Evolutionary conservation across 495 filamentous ascomycete genomes (phyloP), one percentile per base, ranked within the genome.

Genomic region (Neurospora intermedia): DNA sequence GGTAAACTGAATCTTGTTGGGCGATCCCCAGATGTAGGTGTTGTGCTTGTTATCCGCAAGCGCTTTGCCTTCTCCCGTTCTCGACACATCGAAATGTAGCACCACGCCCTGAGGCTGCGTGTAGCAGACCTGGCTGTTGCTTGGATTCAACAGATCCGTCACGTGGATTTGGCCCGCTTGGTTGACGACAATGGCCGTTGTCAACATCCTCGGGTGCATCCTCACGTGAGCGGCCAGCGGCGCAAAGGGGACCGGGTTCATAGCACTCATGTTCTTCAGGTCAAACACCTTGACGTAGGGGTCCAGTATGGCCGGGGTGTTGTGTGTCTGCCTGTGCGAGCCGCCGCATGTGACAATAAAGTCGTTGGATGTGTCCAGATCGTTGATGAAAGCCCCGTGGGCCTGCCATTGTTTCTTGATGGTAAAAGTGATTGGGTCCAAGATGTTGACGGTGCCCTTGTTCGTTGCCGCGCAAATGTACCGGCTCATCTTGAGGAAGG

Each of bases 271-370:
- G 69, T 91, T 96, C 80, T 94, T 96, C 38, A 99, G 83, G 78
- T 98, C 94, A 76, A 93, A 99, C 18, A 98, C 93, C 74, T 97
- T 97, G 71, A 97, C 94, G 69, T 97, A 87, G 3, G 93, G 91
- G 77, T 98, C 96, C 2, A 96, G 90, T 79, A 94, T 92, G 69
- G 84, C 87, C 48, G 80, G 85, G 77, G 78, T 83, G 74, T 76
- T 80, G 70, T 75, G 80, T 69, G 80, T 80, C 69, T 84, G 84
- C 75, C 93, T 89, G 20, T 90, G 85, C 2, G 94, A 95, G 79
- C 92, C 96, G n/a, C 96, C 96, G 80, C 96, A 99, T 35, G 94
- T 98, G 23, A 98, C 90, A 40, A 98, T 87, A 74, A 93, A 93
- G 77, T 97, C 94, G 74, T 93, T 91, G 72, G 94, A 91, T 8